These are phyloP conservation scores for Hevea brasiliensis DNA, from an alignment of 345 rosid genomes.

Conservation along the genomic window DNA sequence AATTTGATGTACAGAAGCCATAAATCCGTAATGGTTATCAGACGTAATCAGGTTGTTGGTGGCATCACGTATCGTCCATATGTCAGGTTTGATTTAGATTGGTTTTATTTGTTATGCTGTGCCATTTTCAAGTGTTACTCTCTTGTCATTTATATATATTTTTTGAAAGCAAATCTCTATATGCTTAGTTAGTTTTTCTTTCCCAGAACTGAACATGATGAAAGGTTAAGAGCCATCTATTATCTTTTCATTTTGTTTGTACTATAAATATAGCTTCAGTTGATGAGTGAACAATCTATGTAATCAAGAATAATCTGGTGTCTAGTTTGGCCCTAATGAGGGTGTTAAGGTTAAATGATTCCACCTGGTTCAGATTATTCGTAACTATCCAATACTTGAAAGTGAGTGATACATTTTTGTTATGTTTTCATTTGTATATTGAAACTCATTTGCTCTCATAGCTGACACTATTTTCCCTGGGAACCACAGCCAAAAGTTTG, in stretches of 20 bases:
- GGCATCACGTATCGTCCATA: constrained; percentile 99
- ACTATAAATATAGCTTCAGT: neutral
- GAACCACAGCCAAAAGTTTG: constrained; percentile 80
- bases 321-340: neutral
- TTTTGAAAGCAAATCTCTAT: neutral
- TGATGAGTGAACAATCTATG: neutral
- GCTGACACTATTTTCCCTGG: constrained; percentile 25
- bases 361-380: neutral
- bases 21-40: constrained; percentile 96
- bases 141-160: neutral
- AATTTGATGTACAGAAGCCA: constrained; percentile 64
- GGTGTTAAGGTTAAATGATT: neutral
- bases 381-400: neutral
- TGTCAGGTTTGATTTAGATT: constrained; percentile 53
- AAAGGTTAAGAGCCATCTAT: neutral
- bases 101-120: constrained; percentile 3
- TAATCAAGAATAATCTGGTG: neutral
- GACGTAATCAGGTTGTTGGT: constrained; percentile 85
- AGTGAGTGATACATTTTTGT: neutral
- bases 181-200: neutral
- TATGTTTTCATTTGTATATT: neutral
- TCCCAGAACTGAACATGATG: neutral
- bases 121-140: neutral
- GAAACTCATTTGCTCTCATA: constrained; percentile 9
- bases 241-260: constrained; percentile 9